Evolutionary conservation across 768 basidiomycete genomes (phyloP), one percentile per base, ranked within the genome.

Genomic region (Lactarius tabidus): DNA sequence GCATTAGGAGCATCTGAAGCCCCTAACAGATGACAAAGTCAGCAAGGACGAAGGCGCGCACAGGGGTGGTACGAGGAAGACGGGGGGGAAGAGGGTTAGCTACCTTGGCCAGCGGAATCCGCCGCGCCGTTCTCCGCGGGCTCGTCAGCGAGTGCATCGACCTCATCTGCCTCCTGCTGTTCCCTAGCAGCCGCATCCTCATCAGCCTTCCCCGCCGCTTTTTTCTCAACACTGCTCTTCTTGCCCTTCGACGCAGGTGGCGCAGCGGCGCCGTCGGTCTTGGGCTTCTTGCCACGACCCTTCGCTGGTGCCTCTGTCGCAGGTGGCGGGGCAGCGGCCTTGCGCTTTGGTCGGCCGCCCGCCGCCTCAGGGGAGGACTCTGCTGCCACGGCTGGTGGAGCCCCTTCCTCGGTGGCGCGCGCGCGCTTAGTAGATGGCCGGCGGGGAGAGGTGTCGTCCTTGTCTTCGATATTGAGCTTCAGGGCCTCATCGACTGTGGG

Each of bases 91-190:
- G 12, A 14, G 12, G 33, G 23, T 20, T 15, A 38, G 12, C n/a
- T 31, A 67, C 60, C 58, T 43, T 59, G 58, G 9, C 20, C 57
- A 29, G 29, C 53, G 31, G 61, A 23, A 26, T 18, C 59, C 26
- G 38, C 43, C 56, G 33, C 36, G 17, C 60, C 65, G 35, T 61
- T 61, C 61, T 59, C 60, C 52, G 57, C 65, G 60, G 54, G 57
- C 29, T 68, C 67, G 45, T 68, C 67, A 4, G 64, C 67, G 26
- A 67, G 65, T 33, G 64, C 67, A 43, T 68, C 67, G 20, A 65
- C 67, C 57, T 68, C 67, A 18, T 66, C 67, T 5, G 66, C 53
- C 35, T 67, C 66, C 36, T 64, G 57, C n/a, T 63, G 62, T 0
- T 65, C 61, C 31, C 59, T 64, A 39, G 59, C 63, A 6, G 54